Base-by-base conservation (phyloP, 768 basidiomycete species). In the Lentinula raphanica region DNA sequence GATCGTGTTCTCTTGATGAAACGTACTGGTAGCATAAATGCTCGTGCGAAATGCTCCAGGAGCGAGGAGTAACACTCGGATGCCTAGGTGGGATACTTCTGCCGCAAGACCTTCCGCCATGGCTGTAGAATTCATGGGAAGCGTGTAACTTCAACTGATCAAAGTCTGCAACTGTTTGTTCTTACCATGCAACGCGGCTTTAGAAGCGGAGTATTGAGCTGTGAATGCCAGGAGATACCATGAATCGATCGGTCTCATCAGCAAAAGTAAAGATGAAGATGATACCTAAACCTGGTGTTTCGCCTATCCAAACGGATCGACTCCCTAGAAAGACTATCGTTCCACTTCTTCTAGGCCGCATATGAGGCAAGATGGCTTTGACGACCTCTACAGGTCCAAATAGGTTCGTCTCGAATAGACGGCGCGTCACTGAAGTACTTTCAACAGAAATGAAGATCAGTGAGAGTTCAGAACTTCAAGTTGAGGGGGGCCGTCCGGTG, bases 311-410 rank as follows among this genome's bases (percentile, higher is more conserved):
- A 3, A 71, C 77, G 23, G 79, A 80, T 59, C 83, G 68, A 49
- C 82, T 84, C 17, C 83, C 82, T n/a, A 84, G 68, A 15, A 79
- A 69, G 12, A 85, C 76, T 21, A 85, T 61, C 5, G 75, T 76
- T 1, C 77, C 78, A 17, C 71, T 66, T 58, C 67, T 72, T 46
- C 74, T 75, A 35, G 66, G 65, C n/a, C 84, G 76, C 64, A 85
- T 69, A 63, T 82, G 70, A 0, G 84, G 84, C 28, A 85, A 63
- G 23, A 77, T 67, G 3, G 83, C 82, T 31, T 71, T 69, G 0
- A 83, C 83, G 13, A 84, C 77, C 46, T 84, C 79, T 38, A 84
- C 57, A 23, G 79, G 63, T 2, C 81, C 81, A 62, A 81, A 82
- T 1, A 82, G 72, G 60, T 82, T 82, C 39, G 75, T 76, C 32